phyloP scores from a whole-genome alignment of 176 grass and related monocot genomes.

The Oryza officinalis region DNA sequence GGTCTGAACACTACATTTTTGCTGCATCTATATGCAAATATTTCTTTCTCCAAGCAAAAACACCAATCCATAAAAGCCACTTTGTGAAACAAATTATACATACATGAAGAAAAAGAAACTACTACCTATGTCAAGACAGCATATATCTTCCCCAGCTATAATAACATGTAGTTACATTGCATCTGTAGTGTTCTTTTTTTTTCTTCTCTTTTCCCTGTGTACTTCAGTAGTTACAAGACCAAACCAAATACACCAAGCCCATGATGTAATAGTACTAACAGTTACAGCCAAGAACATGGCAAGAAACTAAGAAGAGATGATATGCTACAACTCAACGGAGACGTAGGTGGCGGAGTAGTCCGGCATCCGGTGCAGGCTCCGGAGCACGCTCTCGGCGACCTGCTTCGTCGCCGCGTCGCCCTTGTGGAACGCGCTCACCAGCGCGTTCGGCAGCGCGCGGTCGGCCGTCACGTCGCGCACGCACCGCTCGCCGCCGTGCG shows the following conservation, averaged over 20 bases:
- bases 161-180: conserved; percentile 24
- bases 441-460: conserved; percentile 55
- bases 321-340: conserved; percentile 44
- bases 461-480: conserved; percentile 57
- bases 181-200: not conserved
- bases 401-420: conserved; percentile 66
- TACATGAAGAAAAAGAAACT: not conserved
- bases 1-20: not conserved
- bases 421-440: conserved; percentile 72
- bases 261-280: not conserved
- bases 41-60: not conserved
- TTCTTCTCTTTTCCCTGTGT: not conserved
- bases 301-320: not conserved
- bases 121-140: not conserved
- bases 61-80: not conserved
- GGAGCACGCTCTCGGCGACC: conserved; percentile 78
- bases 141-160: conserved; percentile 17
- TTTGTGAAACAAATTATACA: not conserved
- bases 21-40: not conserved
- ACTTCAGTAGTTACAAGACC: conserved; percentile 33
- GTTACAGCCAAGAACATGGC: not conserved
- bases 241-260: conserved; percentile 12
- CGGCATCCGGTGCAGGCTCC: conserved; percentile 64
- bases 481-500: conserved; percentile 55
- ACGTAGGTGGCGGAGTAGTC: conserved; percentile 57